Base-by-base conservation (phyloP, 768 basidiomycete genomes). In the Psilocybe azurescens region DNA sequence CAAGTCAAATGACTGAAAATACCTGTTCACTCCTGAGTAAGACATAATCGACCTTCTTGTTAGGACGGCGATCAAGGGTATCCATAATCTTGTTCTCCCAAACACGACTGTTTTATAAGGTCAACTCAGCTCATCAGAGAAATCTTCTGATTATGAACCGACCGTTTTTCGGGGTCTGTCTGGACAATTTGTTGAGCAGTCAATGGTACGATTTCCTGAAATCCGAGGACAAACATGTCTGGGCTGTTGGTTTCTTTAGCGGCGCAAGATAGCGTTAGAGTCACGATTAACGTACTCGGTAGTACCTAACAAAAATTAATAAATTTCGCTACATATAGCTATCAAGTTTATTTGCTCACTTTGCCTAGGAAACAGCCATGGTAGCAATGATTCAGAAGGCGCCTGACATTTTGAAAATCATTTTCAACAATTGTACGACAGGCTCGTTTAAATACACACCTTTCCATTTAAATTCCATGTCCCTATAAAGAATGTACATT, bases 151-250 rank as follows among this genome's bases (percentile, higher is more conserved):
- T 18, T 51, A 30, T 8, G 53, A 24, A 61, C 79, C 24, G 56
- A 90, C 94, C 87, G 85, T 77, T 94, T 95, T 71, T 95, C 94
- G 1, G 96, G 95, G 75, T 98, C 96, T 5, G 95, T 90, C 73
- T 97, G 95, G 14, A 98, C 82, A 47, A 99, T 98, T 73, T 98
- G 96, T 69, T 96, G 94, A 2, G 97, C 94, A n/a, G 94, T 98
- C 51, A 99, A 83, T 3, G 95, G 95, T 0, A 99, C 97, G 56
- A 99, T 95, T 75, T 99, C 97, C 75, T 99, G 96, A 72, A 98
- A 97, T 2, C 93, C 94, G 30, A 98, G 80, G 20, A 89, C 89
- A 72, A 97, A 89, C 63, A 99, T 87, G 70, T 98, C 95, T 5
- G 95, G 95, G 48, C 92, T 93, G 29, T 51, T 36, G 16, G 59